These are phyloP conservation scores for Chlamydomonas sp. DNA, from an alignment of 139 green algal genomes.

Conservation along the genomic window DNA sequence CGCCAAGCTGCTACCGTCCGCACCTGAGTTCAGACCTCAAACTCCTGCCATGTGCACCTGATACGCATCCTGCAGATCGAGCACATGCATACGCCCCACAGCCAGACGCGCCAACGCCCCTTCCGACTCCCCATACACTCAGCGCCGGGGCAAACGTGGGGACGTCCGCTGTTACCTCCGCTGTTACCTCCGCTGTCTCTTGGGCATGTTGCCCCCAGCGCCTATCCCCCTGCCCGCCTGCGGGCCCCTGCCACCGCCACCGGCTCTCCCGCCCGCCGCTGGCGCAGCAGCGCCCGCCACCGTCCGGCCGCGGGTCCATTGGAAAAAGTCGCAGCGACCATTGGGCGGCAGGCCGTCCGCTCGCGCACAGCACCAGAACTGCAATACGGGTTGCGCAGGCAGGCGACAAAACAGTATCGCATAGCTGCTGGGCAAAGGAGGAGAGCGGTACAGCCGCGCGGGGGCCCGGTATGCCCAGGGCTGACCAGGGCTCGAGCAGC, in stretches of 20 bases:
- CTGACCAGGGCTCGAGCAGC: neutral
- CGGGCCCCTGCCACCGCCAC: neutral
- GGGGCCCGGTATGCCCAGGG: neutral
- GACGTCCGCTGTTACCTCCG: too few species aligned
- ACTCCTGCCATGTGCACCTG: too few species aligned
- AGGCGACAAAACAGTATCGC: neutral
- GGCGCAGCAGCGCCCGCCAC: neutral
- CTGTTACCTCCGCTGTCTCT: too few species aligned
- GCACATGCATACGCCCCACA: too few species aligned
- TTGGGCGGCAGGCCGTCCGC: constrained; percentile 56
- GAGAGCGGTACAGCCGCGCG: neutral
- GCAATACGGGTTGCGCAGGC: neutral
- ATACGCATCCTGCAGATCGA: too few species aligned
- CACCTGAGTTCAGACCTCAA: too few species aligned
- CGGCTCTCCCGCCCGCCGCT: neutral
- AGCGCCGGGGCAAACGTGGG: too few species aligned
- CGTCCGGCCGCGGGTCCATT: constrained; percentile 44
- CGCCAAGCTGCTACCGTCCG: too few species aligned
- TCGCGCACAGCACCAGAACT: constrained; percentile 66
- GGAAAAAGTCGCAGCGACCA: constrained; percentile 65
- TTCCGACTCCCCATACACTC: too few species aligned
- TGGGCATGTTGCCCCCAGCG: neutral
- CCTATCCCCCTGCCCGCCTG: neutral
- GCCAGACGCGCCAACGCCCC: too few species aligned
- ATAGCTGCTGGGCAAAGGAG: neutral